Evolutionary conservation across 768 basidiomycete species (phyloP), one percentile per base, ranked within the genome.

Genomic region (Crepidotus variabilis): DNA sequence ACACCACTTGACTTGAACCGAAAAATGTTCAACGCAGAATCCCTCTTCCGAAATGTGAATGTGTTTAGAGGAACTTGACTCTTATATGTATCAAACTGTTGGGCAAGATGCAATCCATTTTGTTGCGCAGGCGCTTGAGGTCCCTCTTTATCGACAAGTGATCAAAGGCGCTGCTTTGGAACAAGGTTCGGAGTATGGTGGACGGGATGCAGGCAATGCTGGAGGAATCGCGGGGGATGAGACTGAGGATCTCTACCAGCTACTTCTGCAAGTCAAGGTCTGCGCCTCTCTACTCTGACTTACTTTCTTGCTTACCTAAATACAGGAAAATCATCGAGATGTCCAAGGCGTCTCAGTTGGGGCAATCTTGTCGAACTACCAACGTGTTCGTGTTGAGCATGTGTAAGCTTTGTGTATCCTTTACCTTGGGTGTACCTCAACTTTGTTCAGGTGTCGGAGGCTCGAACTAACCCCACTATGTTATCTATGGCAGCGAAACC

Each of bases 41-140:
- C 61, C 65, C 62, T 61, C 52, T 62, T 62, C 57, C 58, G 51
- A 48, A 55, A 61, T 61, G 57, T 61, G 63, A 55, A 57, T 45
- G 56, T 53, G 59, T 46, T n/a, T 70, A 97, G 97, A 98, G 78
- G 97, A 99, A 77, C 84, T 98, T 65, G 95, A 99, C 71, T 98
- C 95, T 21, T 98, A 94, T 74, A 79, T 99, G 70, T 99, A 98
- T 71, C 97, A 99, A 70, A 98, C 96, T n/a, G 95, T 99, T 23
- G 97, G 95, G 0, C 95, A 98, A 67, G 92, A 94, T 56, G 92
- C 93, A 16, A 87, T 98, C 57, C 85, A 91, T 50, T 78, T 88
- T 51, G 87, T 98, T 54, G 94, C 94, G 20, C 76, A 78, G 50
- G 92, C 96, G 1, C 76, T 98, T 55, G 88, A 85, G 14, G 83